A percentile compares a stretch with the other conserved stretches of the same genome.
Conservation (phyloP, 495 filamentous ascomycete species). For the Bathelium albidoporum region DNA sequence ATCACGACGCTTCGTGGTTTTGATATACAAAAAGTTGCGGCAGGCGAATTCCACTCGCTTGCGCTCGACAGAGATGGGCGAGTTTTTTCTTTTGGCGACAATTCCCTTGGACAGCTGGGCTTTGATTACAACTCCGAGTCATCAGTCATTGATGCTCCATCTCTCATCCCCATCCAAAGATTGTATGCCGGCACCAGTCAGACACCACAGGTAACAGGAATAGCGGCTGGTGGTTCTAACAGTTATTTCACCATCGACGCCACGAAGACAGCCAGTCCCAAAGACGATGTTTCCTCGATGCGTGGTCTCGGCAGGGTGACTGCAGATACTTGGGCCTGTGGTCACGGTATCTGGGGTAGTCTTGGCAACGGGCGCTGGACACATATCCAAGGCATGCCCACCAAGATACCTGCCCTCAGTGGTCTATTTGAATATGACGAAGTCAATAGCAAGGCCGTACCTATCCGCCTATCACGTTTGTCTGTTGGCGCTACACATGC, state of each 20-base stretch:
- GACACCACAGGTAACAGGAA: slow-evolving; percentile 51
- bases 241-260: slow-evolving; percentile 82
- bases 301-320: slow-evolving; percentile 42
- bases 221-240: slow-evolving; percentile 76
- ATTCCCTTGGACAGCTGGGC: slow-evolving; percentile 76
- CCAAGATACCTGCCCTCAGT: slow-evolving; percentile 75
- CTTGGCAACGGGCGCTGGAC: slow-evolving; percentile 86
- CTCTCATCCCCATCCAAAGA: slow-evolving; percentile 51
- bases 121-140: slow-evolving; percentile 53
- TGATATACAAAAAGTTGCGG: slow-evolving; percentile 59
- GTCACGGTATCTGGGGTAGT: slow-evolving; percentile 70
- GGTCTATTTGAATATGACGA: slow-evolving; percentile 82
- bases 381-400: slow-evolving; percentile 67
- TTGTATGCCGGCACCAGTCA: slow-evolving; percentile 57
- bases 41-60: slow-evolving; percentile 82
- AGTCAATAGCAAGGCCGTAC: slow-evolving; percentile 47
- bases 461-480: slow-evolving; percentile 65
- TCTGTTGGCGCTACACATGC: slow-evolving; percentile 70
- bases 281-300: slow-evolving; percentile 22
- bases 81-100: slow-evolving; percentile 86
- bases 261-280: slow-evolving; percentile 38
- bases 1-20: slow-evolving; percentile 52
- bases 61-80: slow-evolving; percentile 61
- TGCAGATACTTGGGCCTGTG: slow-evolving; percentile 77
- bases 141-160: slow-evolving; percentile 57